These are phyloP conservation scores for Carex arenaria DNA, from an alignment of 202 grass and related monocot species.

Conservation along the genomic window DNA sequence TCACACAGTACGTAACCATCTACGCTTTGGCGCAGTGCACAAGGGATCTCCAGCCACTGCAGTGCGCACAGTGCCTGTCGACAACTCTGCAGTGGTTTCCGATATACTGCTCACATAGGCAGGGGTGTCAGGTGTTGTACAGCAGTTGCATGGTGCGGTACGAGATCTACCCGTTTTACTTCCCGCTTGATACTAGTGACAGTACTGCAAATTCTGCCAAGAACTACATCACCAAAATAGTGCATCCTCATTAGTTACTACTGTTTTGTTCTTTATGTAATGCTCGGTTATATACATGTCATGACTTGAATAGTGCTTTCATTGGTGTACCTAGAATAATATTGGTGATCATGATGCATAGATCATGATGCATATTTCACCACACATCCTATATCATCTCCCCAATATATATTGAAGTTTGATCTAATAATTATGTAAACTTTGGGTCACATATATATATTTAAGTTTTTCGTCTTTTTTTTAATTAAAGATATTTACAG, in stretches of 20 bases:
- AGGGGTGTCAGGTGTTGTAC: constrained; percentile 66
- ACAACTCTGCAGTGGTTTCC: constrained; percentile 53
- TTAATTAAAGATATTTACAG: too few species aligned
- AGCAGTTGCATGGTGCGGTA: constrained; percentile 75
- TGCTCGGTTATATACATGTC: not conserved
- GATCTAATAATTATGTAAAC: not conserved
- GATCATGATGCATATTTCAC: not conserved
- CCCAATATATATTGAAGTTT: not conserved
- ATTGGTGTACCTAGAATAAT: not conserved
- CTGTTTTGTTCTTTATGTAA: not conserved
- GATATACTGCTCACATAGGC: constrained; percentile 48
- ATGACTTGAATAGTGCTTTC: not conserved
- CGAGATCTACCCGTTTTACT: constrained; percentile 80
- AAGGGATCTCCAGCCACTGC: constrained; percentile 31
- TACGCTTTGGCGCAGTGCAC: constrained; percentile 84
- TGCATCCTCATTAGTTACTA: not conserved
- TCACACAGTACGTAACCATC: constrained; percentile 20
- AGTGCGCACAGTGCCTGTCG: constrained; percentile 59
- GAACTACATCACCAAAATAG: not conserved
- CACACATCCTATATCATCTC: not conserved
- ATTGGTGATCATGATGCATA: not conserved
- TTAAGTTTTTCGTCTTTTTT: not conserved
- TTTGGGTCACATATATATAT: not conserved
- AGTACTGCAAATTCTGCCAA: not conserved
- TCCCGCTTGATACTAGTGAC: constrained; percentile 29